Evolutionary conservation across 1,139 yeast species (phyloP).

Genomic region (Geotrichum europaeum): DNA sequence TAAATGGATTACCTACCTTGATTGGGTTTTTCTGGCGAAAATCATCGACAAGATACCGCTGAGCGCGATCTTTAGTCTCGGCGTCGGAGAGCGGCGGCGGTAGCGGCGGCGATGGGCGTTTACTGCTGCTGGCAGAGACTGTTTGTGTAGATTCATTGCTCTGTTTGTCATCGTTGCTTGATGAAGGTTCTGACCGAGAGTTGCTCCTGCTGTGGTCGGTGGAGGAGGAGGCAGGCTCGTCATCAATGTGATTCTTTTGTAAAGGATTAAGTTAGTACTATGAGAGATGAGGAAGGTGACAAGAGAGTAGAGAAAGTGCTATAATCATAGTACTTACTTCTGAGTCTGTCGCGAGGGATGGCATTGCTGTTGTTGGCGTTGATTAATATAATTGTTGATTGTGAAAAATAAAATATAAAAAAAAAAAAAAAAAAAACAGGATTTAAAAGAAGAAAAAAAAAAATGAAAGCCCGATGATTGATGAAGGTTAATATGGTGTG

Average conservation of each 20-base stretch:
- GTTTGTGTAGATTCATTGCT: neutral
- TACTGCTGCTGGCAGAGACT: neutral
- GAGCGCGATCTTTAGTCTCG: conserved; percentile 15
- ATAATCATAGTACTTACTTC: conserved; percentile 6
- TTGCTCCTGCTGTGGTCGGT: neutral
- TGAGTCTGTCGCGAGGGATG: conserved; percentile 10
- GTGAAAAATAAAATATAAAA: neutral
- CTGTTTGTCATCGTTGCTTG: neutral
- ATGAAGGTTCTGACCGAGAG: neutral
- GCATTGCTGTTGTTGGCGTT: conserved; percentile 4
- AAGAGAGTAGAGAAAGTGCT: neutral
- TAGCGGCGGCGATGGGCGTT: neutral
- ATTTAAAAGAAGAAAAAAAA: neutral
- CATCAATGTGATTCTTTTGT: neutral
- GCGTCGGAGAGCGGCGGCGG: conserved; percentile 9
- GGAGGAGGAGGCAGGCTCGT: neutral
- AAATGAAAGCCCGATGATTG: neutral
- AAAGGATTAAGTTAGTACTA: neutral
- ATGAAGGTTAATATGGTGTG: neutral
- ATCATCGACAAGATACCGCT: conserved; percentile 16
- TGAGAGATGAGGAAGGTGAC: neutral
- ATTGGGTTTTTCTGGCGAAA: conserved; percentile 14
- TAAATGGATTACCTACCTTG: conserved; percentile 7
- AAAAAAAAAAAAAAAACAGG: neutral
- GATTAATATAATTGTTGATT: neutral